These are phyloP conservation scores for Euclidium syriacum DNA, from an alignment of 345 rosid genomes.

Conservation along the genomic window DNA sequence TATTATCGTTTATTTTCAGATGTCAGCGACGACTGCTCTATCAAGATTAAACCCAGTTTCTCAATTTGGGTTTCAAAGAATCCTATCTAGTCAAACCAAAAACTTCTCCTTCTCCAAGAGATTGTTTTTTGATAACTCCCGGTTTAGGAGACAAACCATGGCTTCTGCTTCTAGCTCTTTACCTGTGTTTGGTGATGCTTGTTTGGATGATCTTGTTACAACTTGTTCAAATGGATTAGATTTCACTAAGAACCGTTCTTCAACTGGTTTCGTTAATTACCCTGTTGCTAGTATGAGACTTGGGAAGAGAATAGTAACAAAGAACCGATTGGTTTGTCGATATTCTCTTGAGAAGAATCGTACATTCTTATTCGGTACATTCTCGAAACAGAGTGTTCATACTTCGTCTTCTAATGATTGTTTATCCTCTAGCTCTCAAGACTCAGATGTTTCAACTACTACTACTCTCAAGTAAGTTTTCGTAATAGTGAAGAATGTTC, in stretches of 20 bases:
- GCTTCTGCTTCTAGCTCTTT: conserved; percentile 68
- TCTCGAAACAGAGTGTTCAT: conserved; percentile 36
- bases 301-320: conserved; percentile 34
- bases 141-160: conserved; percentile 41
- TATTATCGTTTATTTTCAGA: conserved; percentile 28
- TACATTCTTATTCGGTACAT: conserved; percentile 29
- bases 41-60: conserved; percentile 41
- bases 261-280: conserved; percentile 34
- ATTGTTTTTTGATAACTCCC: conserved; percentile 17
- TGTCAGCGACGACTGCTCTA: conserved; percentile 52
- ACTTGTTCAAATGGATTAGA: conserved; percentile 52
- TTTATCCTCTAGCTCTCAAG: conserved; percentile 43
- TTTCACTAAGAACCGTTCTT: conserved; percentile 40
- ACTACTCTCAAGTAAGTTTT: conserved; percentile 33
- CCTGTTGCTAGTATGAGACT: conserved; percentile 43
- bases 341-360: conserved; percentile 32
- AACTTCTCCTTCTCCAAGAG: conserved; percentile 21
- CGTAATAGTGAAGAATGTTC: no score
- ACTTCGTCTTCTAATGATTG: conserved; percentile 36
- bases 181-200: conserved; percentile 60
- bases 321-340: conserved; percentile 39
- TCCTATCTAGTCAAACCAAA: conserved; percentile 15
- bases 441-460: conserved; percentile 35
- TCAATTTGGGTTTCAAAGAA: conserved; percentile 40
- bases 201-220: conserved; percentile 53